A percentile compares a stretch with the other conserved stretches of the same genome.
phyloP scores from a whole-genome alignment of 345 rosid species.

The Citrus hindsii region DNA sequence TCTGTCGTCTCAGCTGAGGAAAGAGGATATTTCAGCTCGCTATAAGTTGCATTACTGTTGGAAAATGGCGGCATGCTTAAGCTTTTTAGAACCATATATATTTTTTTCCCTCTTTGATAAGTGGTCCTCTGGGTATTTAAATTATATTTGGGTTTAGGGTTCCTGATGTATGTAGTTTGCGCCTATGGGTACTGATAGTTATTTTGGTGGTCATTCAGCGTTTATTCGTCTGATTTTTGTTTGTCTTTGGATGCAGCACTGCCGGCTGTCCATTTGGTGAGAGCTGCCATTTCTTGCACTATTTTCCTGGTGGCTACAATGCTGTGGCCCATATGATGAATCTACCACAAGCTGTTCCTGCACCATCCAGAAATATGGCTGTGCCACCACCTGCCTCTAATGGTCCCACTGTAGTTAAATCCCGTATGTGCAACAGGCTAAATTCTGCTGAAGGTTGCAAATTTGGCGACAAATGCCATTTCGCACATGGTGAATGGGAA shows the following conservation, averaged over 20 bases:
- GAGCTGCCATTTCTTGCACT: conserved; percentile 82
- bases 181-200: not conserved
- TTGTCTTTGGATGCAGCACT: conserved; percentile 48
- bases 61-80: not conserved
- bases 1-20: not conserved
- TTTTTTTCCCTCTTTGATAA: not conserved
- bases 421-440: conserved; percentile 62
- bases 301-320: conserved; percentile 79
- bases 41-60: not conserved
- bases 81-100: not conserved
- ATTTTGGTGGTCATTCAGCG: not conserved
- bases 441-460: conserved; percentile 70
- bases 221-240: not conserved
- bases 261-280: conserved; percentile 93
- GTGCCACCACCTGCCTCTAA: conserved; percentile 31
- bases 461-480: conserved; percentile 66
- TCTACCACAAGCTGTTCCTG: conserved; percentile 40
- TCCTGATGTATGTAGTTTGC: not conserved
- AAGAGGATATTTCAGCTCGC: not conserved
- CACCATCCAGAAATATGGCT: conserved; percentile 45
- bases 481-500: conserved; percentile 81
- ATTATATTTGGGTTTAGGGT: not conserved
- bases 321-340: conserved; percentile 80
- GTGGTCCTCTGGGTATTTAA: not conserved
- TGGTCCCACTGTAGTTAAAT: conserved; percentile 40